Conservation (phyloP, 768 basidiomycete species). For the Piloderma croceum region DNA sequence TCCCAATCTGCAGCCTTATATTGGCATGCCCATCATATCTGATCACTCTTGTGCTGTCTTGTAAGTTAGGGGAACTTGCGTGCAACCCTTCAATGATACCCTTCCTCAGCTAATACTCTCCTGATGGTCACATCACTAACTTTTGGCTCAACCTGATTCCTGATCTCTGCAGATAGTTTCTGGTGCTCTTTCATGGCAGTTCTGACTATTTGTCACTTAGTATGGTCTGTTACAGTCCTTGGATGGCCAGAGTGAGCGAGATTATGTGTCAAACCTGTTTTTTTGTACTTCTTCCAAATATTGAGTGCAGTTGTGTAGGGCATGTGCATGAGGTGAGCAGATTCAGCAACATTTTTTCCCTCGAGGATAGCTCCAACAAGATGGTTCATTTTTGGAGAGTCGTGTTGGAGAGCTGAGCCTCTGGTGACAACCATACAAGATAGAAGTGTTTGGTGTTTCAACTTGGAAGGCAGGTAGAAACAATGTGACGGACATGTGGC, state of each 20-base stretch:
- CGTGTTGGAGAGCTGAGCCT: too few relatives aligned
- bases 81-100: conserved; percentile 11
- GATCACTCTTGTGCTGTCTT: conserved; percentile 1
- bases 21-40: conserved; percentile 12
- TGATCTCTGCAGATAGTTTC: background rate
- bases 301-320: background rate
- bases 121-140: background rate
- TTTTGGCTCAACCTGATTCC: background rate
- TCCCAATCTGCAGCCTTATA: conserved; percentile 10
- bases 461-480: too few relatives aligned
- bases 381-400: background rate
- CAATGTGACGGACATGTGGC: too few relatives aligned
- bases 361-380: background rate
- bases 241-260: conserved; percentile 7
- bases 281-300: background rate
- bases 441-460: too few relatives aligned
- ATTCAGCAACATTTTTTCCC: background rate
- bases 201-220: conserved; percentile 2
- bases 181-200: background rate
- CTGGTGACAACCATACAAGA: too few relatives aligned
- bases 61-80: conserved; percentile 16
- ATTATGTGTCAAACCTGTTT: background rate
- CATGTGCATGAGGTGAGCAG: background rate
- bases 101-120: too few relatives aligned
- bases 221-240: conserved; percentile 2